Evolutionary conservation across 768 basidiomycete species (phyloP).

Genomic region (Hypholoma fasciculare): DNA sequence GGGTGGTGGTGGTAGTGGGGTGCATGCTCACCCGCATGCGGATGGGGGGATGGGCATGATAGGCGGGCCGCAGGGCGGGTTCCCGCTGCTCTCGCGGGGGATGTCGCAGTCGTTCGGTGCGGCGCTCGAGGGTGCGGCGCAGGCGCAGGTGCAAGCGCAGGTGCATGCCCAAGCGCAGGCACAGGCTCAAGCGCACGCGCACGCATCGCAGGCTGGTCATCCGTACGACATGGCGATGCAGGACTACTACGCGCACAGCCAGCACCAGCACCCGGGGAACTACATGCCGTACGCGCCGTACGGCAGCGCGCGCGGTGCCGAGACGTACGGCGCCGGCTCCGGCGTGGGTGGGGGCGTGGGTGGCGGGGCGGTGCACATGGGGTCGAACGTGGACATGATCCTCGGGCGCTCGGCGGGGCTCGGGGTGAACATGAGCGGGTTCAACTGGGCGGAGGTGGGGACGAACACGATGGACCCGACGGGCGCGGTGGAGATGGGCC

Average conservation of each 20-base stretch:
- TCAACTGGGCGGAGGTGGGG: slow-evolving; percentile 5
- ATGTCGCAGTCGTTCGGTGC: neutral
- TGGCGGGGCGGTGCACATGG: neutral
- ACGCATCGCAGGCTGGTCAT: neutral
- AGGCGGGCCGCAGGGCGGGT: neutral
- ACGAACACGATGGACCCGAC: slow-evolving; percentile 21
- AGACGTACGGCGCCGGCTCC: neutral
- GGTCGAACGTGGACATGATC: slow-evolving; percentile 5
- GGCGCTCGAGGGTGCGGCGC: neutral
- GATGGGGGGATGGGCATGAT: neutral
- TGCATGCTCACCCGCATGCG: neutral
- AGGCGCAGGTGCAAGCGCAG: too few species aligned
- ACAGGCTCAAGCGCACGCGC: too few species aligned
- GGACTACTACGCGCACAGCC: neutral
- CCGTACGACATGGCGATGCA: neutral
- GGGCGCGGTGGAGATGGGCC: slow-evolving; percentile 42
- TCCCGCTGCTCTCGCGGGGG: neutral
- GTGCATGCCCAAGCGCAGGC: too few species aligned
- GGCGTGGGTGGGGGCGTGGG: neutral
- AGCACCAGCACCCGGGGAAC: neutral
- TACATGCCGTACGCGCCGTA: neutral
- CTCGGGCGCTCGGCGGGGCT: neutral
- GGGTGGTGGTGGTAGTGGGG: neutral
- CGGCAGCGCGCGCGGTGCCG: neutral
- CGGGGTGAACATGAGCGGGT: neutral